Conservation (phyloP, 2,329 filamentous ascomycete genomes). For the Graphilbum ipis-grandicollis region DNA sequence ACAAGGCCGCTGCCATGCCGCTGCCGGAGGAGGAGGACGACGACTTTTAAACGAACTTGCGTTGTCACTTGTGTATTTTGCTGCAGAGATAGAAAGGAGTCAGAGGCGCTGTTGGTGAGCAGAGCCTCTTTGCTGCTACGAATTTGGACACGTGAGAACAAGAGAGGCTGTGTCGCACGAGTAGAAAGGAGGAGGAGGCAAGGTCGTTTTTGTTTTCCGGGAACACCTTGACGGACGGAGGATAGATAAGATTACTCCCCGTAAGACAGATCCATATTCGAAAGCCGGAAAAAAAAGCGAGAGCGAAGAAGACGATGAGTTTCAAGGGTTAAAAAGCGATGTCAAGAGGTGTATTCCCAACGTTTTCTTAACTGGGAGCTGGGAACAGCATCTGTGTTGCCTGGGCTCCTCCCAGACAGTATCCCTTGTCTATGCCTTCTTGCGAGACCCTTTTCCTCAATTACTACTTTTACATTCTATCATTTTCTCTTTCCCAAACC, state of each 20-base stretch:
- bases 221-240: constrained; percentile 4
- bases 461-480: too few species aligned
- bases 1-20: constrained; percentile 59
- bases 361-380: too few species aligned
- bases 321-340: too few species aligned
- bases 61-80: background rate
- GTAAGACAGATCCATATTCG: background rate
- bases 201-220: background rate
- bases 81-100: background rate
- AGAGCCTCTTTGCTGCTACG: background rate
- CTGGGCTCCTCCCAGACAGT: too few species aligned
- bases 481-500: too few species aligned
- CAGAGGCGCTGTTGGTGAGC: background rate
- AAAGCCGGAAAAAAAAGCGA: background rate
- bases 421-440: too few species aligned
- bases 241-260: constrained; percentile 6
- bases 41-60: constrained; percentile 30
- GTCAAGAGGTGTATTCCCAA: too few species aligned
- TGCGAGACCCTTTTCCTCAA: too few species aligned
- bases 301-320: background rate
- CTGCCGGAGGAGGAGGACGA: constrained; percentile 86
- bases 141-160: constrained; percentile 1
- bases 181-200: background rate
- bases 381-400: too few species aligned
- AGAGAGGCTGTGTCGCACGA: too few species aligned